Conservation (phyloP, 805 yeast species). For the Metschnikowia lunata region DNA sequence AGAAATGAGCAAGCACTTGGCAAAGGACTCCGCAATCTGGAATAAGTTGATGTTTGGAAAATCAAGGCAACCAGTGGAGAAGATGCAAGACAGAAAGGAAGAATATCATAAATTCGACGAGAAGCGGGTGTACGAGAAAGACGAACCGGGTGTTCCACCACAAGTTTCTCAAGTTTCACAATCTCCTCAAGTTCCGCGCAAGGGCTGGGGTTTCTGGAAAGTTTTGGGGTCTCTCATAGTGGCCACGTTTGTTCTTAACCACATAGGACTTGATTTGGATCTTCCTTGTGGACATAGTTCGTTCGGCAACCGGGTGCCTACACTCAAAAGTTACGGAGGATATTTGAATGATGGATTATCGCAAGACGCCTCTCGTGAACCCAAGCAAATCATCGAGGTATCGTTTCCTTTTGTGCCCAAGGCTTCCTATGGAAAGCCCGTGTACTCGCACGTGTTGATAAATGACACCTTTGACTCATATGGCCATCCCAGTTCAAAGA, state of each 20-base stretch:
- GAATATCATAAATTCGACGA: neutral
- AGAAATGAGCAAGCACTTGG: constrained; percentile 13
- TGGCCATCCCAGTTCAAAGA: constrained; percentile 48
- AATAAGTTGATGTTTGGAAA: constrained; percentile 13
- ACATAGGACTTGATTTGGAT: neutral
- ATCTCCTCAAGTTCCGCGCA: too few relatives aligned
- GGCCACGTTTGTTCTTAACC: neutral
- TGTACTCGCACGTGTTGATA: constrained; percentile 38
- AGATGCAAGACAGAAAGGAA: neutral
- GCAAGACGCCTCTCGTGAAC: neutral
- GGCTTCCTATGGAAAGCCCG: constrained; percentile 25
- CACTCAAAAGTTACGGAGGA: constrained; percentile 2
- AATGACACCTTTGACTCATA: constrained; percentile 55
- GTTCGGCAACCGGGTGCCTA: neutral
- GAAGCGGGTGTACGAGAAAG: neutral
- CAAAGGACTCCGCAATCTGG: constrained; percentile 17
- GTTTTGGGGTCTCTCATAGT: neutral
- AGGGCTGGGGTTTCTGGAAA: neutral
- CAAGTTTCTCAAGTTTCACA: neutral
- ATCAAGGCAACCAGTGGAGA: constrained; percentile 2
- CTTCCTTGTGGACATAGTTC: neutral
- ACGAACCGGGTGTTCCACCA: neutral
- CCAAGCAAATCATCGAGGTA: constrained; percentile 24
- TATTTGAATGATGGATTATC: constrained; percentile 5
- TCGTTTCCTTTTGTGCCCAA: constrained; percentile 25